These are phyloP conservation scores for Cucurbita ficifolia DNA, from an alignment of 306 rosid species.

Conservation along the genomic window DNA sequence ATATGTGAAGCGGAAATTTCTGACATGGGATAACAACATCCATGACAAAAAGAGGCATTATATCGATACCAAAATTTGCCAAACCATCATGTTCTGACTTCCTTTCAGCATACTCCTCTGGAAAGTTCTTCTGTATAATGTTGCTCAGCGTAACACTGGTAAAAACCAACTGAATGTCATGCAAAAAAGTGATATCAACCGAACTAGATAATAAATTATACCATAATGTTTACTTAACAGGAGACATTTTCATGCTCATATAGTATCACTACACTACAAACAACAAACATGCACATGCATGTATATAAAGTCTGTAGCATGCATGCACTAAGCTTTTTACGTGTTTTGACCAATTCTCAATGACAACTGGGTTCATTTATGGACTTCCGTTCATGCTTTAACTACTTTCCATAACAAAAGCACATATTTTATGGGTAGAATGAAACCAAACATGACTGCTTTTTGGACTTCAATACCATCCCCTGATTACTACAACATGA, in stretches of 20 bases:
- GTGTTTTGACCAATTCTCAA: background rate
- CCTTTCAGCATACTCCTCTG: slow-evolving; percentile 91
- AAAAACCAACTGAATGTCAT: slow-evolving; percentile 18
- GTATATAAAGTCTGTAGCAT: background rate
- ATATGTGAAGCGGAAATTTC: slow-evolving; percentile 80
- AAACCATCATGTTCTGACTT: slow-evolving; percentile 57
- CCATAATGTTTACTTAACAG: background rate
- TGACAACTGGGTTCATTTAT: background rate
- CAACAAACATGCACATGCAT: background rate
- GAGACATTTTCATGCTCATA: background rate
- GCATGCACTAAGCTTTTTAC: background rate
- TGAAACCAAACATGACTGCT: background rate
- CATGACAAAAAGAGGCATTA: slow-evolving; percentile 97
- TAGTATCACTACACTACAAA: background rate
- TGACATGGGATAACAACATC: slow-evolving; percentile 93
- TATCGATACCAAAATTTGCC: slow-evolving; percentile 55
- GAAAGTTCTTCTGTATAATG: slow-evolving; percentile 82
- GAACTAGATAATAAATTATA: background rate
- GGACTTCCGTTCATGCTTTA: background rate
- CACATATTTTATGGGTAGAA: background rate
- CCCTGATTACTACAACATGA: background rate
- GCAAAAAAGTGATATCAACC: slow-evolving; percentile 5
- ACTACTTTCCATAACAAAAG: background rate
- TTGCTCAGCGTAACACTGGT: slow-evolving; percentile 79
- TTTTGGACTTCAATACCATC: background rate